Evolutionary conservation across 441 rosid species (phyloP).

Genomic region (Hura crepitans): DNA sequence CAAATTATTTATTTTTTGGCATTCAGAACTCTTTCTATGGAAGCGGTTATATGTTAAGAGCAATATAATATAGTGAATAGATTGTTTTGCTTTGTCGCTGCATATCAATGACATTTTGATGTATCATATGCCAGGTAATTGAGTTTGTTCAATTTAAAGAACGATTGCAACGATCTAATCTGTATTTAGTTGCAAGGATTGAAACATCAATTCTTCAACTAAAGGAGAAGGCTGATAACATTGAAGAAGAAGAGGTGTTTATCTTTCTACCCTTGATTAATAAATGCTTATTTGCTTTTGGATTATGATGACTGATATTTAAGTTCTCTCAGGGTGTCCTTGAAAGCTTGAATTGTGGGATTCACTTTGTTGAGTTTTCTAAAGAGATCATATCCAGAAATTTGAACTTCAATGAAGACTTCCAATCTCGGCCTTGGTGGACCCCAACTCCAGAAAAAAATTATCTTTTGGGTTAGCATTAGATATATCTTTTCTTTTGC

Average conservation of each 20-base stretch:
- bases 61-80: no score
- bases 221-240: slow-evolving; percentile 69
- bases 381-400: slow-evolving; percentile 70
- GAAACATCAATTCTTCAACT: slow-evolving; percentile 73
- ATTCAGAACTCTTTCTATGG: background rate
- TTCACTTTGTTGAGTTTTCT: slow-evolving; percentile 70
- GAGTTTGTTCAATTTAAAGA: slow-evolving; percentile 97
- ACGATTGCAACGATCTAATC: slow-evolving; percentile 75
- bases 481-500: background rate
- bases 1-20: background rate
- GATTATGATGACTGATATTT: slow-evolving; percentile 16
- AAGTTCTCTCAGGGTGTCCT: slow-evolving; percentile 54
- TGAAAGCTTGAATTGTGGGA: slow-evolving; percentile 64
- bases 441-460: slow-evolving; percentile 84
- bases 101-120: slow-evolving; percentile 13
- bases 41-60: background rate
- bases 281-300: background rate
- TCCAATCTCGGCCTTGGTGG: slow-evolving; percentile 97
- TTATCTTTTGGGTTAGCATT: slow-evolving; percentile 66
- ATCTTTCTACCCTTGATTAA: background rate
- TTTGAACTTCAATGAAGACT: slow-evolving; percentile 82
- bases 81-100: slow-evolving; percentile 7
- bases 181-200: slow-evolving; percentile 68
- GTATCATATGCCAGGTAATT: slow-evolving; percentile 58
- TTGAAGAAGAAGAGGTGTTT: slow-evolving; percentile 77